These are phyloP conservation scores for Malassezia sympodialis DNA, from an alignment of 1,284 basidiomycete genomes.

Conservation along the genomic window DNA sequence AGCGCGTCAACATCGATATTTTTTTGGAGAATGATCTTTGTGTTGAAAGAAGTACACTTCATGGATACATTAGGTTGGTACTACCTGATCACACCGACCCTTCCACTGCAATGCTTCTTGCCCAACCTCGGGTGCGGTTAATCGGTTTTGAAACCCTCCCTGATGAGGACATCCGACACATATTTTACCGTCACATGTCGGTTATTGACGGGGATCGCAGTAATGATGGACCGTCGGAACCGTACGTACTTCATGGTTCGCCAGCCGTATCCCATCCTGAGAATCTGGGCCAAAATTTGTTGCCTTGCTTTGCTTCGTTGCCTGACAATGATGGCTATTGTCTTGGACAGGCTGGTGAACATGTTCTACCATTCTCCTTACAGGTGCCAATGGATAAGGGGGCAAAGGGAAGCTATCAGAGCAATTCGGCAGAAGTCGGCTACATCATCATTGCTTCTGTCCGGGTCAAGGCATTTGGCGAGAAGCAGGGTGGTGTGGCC, in stretches of 20 bases:
- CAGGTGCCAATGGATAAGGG: constrained; percentile 60
- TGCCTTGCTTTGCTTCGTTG: constrained; percentile 51
- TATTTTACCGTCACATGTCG: constrained; percentile 72
- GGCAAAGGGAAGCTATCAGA: constrained; percentile 62
- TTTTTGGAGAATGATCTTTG: constrained; percentile 64
- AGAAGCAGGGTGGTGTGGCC: constrained; percentile 56
- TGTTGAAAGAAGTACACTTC: constrained; percentile 69
- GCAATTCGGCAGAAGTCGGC: constrained; percentile 60
- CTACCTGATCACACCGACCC: constrained; percentile 57
- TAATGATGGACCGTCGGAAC: constrained; percentile 32
- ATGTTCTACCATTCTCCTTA: constrained; percentile 69
- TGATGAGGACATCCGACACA: constrained; percentile 59
- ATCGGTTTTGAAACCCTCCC: constrained; percentile 73
- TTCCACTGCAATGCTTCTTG: constrained; percentile 56
- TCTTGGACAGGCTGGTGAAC: constrained; percentile 54
- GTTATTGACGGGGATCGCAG: constrained; percentile 51
- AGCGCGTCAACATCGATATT: constrained; percentile 72
- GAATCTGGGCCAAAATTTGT: constrained; percentile 51
- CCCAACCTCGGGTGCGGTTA: constrained; percentile 69
- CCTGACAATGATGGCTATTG: constrained; percentile 63
- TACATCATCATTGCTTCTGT: constrained; percentile 77
- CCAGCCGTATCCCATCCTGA: constrained; percentile 45
- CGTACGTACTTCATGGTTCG: constrained; percentile 42
- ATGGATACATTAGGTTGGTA: constrained; percentile 63
- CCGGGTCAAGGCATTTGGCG: constrained; percentile 62